These are phyloP conservation scores for Backusella parvicylindrica DNA, from an alignment of 192 early-diverging fungal genomes.

Conservation along the genomic window DNA sequence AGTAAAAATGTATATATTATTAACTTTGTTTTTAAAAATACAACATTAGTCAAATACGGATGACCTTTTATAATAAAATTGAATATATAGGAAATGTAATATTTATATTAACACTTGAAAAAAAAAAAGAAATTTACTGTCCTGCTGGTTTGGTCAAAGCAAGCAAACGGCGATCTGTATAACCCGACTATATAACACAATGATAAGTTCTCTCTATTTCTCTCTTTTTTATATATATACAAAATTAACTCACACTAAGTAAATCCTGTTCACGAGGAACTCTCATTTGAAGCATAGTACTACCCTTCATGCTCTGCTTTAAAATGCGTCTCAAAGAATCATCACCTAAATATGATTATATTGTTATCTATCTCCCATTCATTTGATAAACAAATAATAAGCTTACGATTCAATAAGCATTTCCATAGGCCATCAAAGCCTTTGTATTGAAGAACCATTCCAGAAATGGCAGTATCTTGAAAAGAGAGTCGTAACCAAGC, in stretches of 20 bases:
- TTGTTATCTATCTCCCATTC: neutral
- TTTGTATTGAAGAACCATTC: slow-evolving; percentile 40
- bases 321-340: slow-evolving; percentile 35
- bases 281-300: slow-evolving; percentile 30
- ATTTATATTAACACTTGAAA: neutral
- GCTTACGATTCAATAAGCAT: slow-evolving; percentile 38
- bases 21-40: neutral
- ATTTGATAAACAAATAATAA: too few relatives aligned
- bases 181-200: slow-evolving; percentile 28
- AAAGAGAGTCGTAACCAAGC: slow-evolving; percentile 35
- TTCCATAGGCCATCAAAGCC: slow-evolving; percentile 39
- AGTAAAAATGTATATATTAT: neutral
- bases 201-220: neutral
- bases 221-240: neutral
- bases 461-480: slow-evolving; percentile 31
- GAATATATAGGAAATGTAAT: neutral
- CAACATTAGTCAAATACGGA: neutral
- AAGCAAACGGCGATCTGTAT: slow-evolving; percentile 37
- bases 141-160: slow-evolving; percentile 22
- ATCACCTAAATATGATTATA: slow-evolving; percentile 20
- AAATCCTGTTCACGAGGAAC: slow-evolving; percentile 36
- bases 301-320: slow-evolving; percentile 31
- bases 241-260: slow-evolving; percentile 27
- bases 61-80: neutral
- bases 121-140: neutral